Evolutionary conservation across 805 yeast genomes (phyloP), one percentile per base, ranked within the genome.

Genomic region (Candida coleopterorum): DNA sequence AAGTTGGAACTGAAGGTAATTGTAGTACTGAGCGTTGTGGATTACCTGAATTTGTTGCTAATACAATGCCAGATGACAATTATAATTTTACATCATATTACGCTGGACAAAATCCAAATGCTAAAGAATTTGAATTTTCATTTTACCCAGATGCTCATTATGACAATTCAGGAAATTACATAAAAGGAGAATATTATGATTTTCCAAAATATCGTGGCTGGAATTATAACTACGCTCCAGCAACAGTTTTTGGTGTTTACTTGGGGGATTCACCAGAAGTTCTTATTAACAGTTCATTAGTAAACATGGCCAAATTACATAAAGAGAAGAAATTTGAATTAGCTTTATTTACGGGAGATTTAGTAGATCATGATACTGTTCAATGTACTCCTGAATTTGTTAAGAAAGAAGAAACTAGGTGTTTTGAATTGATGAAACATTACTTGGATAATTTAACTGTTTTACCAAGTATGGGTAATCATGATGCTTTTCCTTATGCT

Each of bases 401-500:
- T 41, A 85, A 67, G 4, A 84, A 71, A 6, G 79, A 81, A 6
- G 94, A 82, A 38, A 78, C 87, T 35, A 81, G 64, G 50, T 80
- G 84, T 42, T 85, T 82, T 29, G 73, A 65, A 9, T 71, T 77
- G 41, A 63, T 80, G 67, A 80, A 80, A 42, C 56, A 58, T 37
- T 64, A 44, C 45, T 66, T 80, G 41, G 58, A 66, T 9, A 62
- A 74, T 36, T 53, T 75, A 16, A 81, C 85, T 8, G 72, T 81
- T 6, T 80, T 60, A 50, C 70, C 85, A 9, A 77, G 74, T 17
- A 56, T 81, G 46, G 87, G 87, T 20, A 81, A 81, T 55, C 87
- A 81, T 56, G 87, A 81, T 49, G 73, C 79, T 21, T 81, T 72
- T 64, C 87, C 87, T n/a, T 78, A 79, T 49, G 83, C 80, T 21